Evolutionary conservation across 2,329 filamentous ascomycete species (phyloP).

Genomic region (Fusarium pseudoanthophilum): DNA sequence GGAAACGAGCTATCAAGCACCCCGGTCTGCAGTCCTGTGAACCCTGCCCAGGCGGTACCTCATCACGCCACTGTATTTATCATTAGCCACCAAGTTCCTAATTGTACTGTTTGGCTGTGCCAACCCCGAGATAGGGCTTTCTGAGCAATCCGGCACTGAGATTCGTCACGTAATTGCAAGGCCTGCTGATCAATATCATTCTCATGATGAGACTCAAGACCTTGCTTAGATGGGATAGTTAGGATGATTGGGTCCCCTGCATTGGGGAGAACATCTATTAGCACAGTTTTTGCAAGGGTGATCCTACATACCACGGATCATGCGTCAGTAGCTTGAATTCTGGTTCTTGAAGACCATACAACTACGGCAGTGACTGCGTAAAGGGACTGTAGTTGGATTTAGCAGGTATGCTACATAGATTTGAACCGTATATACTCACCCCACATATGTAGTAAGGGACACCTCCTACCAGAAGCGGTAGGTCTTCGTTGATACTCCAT

Average conservation of each 20-base stretch:
- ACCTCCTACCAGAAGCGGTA: background rate
- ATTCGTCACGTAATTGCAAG: rapidly evolving
- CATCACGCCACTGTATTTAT: no score
- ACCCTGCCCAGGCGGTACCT: background rate
- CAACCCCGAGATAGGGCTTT: background rate
- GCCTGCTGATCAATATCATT: no score
- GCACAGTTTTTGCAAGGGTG: background rate
- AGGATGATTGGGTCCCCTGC: background rate
- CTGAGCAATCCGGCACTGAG: background rate
- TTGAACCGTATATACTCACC: background rate
- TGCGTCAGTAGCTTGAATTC: no score
- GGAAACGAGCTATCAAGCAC: background rate
- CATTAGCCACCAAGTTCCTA: background rate
- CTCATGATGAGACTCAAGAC: background rate
- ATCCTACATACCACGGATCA: background rate
- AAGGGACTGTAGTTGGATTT: background rate
- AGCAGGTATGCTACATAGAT: background rate
- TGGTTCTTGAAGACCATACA: background rate
- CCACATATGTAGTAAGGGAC: background rate
- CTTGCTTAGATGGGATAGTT: no score
- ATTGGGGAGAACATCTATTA: background rate
- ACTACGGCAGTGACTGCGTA: background rate
- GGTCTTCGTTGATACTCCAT: background rate
- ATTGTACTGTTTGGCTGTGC: rapidly evolving
- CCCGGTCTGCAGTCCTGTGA: background rate